Conservation (phyloP, 306 rosid genomes). For the Albizia julibrissin region DNA sequence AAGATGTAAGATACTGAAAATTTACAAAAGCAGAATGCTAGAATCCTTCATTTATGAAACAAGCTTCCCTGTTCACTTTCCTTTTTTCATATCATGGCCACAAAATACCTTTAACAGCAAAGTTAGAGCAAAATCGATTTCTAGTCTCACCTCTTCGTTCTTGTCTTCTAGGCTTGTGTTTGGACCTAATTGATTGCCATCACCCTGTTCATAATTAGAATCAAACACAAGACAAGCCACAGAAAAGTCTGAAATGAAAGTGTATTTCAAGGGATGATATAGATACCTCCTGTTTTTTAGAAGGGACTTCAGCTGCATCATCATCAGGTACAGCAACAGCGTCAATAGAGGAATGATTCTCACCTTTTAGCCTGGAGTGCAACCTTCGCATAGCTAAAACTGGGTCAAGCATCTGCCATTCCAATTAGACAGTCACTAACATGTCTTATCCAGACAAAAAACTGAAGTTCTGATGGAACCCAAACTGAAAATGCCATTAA, state of each 20-base stretch:
- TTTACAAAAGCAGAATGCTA: background rate
- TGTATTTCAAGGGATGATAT: slow-evolving; percentile 32
- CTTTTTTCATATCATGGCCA: background rate
- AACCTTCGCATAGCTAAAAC: slow-evolving; percentile 45
- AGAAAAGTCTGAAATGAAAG: background rate
- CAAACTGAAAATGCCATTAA: background rate
- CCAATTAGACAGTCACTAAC: slow-evolving; percentile 32
- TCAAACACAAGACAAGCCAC: background rate
- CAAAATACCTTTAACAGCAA: background rate
- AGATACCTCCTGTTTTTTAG: slow-evolving; percentile 50
- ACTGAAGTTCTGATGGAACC: background rate
- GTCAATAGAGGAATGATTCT: slow-evolving; percentile 32
- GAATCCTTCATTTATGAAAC: background rate
- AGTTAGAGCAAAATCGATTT: background rate
- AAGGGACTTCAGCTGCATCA: slow-evolving; percentile 39
- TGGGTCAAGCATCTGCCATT: slow-evolving; percentile 73
- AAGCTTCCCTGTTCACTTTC: background rate
- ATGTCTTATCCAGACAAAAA: slow-evolving; percentile 31
- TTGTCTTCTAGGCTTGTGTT: slow-evolving; percentile 20
- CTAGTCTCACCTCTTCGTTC: slow-evolving; percentile 24
- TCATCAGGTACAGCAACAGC: slow-evolving; percentile 26
- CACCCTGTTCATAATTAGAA: background rate
- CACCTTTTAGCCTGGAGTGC: slow-evolving; percentile 46
- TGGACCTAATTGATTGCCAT: slow-evolving; percentile 2
- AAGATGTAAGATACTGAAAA: background rate